Conservation (phyloP, 2,329 filamentous ascomycete genomes). For the Zymoseptoria tritici region DNA sequence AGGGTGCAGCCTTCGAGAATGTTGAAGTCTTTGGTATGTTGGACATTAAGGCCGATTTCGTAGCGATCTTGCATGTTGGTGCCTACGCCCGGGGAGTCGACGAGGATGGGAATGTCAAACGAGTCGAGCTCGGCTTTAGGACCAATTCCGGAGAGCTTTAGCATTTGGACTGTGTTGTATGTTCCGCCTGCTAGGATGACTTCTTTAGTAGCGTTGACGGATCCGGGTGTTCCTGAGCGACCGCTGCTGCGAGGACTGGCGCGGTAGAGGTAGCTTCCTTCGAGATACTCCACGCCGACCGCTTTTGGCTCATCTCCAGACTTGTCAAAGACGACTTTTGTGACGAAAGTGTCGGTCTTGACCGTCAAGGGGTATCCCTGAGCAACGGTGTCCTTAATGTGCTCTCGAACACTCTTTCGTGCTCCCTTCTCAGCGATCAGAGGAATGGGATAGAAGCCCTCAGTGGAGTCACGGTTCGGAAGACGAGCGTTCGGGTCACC, state of each 20-base stretch:
- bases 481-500: constrained; percentile 39
- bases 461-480: constrained; percentile 38
- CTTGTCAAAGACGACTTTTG: constrained; percentile 59
- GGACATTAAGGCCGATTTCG: constrained; percentile 45
- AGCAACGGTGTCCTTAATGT: constrained; percentile 43
- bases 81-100: constrained; percentile 55
- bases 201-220: constrained; percentile 38
- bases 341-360: constrained; percentile 55
- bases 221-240: constrained; percentile 32
- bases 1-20: constrained; percentile 37
- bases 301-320: constrained; percentile 47
- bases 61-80: constrained; percentile 58
- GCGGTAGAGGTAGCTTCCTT: constrained; percentile 34
- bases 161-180: constrained; percentile 58
- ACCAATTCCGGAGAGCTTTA: constrained; percentile 59
- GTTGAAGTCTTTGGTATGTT: constrained; percentile 30
- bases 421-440: constrained; percentile 41
- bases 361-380: constrained; percentile 51
- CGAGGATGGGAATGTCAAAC: constrained; percentile 48
- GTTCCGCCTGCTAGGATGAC: constrained; percentile 46
- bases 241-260: constrained; percentile 30
- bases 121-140: constrained; percentile 46
- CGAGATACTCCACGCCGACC: constrained; percentile 37
- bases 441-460: constrained; percentile 53
- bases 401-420: constrained; percentile 52